These are phyloP conservation scores for Aspergillus uvarum DNA, from an alignment of 2,329 filamentous ascomycete species.

Conservation along the genomic window DNA sequence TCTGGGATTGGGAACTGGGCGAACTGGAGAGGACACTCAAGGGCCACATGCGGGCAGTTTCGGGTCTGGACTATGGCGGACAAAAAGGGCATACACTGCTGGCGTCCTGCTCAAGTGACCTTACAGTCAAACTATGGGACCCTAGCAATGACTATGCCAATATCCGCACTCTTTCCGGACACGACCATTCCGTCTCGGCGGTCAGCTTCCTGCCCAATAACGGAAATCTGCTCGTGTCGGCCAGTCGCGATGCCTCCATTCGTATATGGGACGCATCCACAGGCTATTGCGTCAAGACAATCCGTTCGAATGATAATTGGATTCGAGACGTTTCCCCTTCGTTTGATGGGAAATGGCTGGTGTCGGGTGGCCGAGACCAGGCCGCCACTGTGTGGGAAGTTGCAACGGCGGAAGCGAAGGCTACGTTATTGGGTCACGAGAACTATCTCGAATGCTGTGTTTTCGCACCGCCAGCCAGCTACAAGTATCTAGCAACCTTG, in stretches of 20 bases:
- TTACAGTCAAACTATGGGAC: conserved; percentile 95
- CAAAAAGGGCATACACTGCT: conserved; percentile 74
- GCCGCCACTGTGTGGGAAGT: conserved; percentile 85
- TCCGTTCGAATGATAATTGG: conserved; percentile 81
- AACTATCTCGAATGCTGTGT: conserved; percentile 83
- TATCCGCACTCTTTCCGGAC: conserved; percentile 81
- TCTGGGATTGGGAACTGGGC: conserved; percentile 94
- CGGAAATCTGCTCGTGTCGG: conserved; percentile 80
- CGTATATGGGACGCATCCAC: conserved; percentile 90
- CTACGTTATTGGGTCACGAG: conserved; percentile 81
- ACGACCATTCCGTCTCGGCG: conserved; percentile 86
- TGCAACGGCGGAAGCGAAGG: conserved; percentile 70
- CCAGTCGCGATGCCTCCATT: conserved; percentile 79
- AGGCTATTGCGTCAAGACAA: conserved; percentile 83
- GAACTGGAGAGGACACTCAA: conserved; percentile 87
- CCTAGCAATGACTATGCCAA: conserved; percentile 90
- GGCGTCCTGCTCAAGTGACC: conserved; percentile 78
- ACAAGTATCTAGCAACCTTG: conserved; percentile 71
- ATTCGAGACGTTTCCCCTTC: conserved; percentile 81
- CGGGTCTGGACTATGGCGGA: conserved; percentile 86
- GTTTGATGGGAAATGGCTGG: conserved; percentile 74
- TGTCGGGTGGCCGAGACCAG: conserved; percentile 79
- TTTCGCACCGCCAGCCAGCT: conserved; percentile 76
- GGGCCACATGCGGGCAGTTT: conserved; percentile 80
- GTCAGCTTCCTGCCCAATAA: conserved; percentile 78